phyloP scores from a whole-genome alignment of 805 yeast genomes.

The Ogataea parapolymorpha region DNA sequence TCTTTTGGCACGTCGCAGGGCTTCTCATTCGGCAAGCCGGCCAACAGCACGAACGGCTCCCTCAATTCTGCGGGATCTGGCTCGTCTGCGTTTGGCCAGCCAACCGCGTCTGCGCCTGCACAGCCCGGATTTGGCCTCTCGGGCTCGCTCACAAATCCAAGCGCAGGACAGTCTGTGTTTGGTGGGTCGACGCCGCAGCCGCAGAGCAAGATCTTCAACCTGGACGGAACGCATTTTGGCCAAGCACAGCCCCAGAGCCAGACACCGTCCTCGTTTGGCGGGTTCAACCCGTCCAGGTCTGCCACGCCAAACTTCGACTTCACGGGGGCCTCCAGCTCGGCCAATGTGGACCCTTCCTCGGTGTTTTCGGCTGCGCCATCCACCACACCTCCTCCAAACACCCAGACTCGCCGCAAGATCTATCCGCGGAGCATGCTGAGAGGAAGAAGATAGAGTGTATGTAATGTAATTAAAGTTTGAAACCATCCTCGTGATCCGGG shows the following conservation, averaged over 20 bases:
- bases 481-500: slow-evolving; percentile 7
- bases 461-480: slow-evolving; percentile 6
- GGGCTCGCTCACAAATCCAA: slow-evolving; percentile 16
- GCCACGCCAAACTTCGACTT: slow-evolving; percentile 34
- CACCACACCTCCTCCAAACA: slow-evolving; percentile 21
- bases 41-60: slow-evolving; percentile 1
- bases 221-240: slow-evolving; percentile 11
- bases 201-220: slow-evolving; percentile 20
- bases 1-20: slow-evolving; percentile 6
- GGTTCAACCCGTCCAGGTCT: slow-evolving; percentile 26
- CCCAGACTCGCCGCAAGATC: slow-evolving; percentile 17
- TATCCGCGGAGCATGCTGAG: slow-evolving; percentile 22
- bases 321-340: slow-evolving; percentile 25
- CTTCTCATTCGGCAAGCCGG: slow-evolving; percentile 2
- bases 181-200: slow-evolving; percentile 15
- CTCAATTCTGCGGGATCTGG: slow-evolving; percentile 11
- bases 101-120: neutral
- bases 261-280: slow-evolving; percentile 11
- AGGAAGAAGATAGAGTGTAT: slow-evolving; percentile 16
- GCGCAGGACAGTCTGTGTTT: slow-evolving; percentile 14
- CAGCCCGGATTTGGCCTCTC: slow-evolving; percentile 9
- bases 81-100: slow-evolving; percentile 8
- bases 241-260: slow-evolving; percentile 10
- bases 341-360: slow-evolving; percentile 27
- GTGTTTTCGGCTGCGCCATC: slow-evolving; percentile 25